Evolutionary conservation across 106 monocot genomes (phyloP).

Genomic region (Acorus gramineus): DNA sequence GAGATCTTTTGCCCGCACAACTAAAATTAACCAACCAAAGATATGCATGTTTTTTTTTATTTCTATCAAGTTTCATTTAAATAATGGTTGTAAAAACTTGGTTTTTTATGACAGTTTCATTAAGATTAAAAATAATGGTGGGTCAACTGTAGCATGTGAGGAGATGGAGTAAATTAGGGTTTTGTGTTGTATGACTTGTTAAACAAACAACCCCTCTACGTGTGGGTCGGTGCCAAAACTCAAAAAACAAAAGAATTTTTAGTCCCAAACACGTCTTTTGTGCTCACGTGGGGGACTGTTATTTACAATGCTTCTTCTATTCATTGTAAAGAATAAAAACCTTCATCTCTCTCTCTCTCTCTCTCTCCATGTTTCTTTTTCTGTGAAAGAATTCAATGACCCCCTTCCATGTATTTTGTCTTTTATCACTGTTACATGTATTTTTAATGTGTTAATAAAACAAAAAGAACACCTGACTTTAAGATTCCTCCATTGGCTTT

Average conservation of each 20-base stretch:
- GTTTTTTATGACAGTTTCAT: background rate
- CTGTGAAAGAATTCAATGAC: slow-evolving; percentile 3
- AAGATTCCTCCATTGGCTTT: slow-evolving; percentile 7
- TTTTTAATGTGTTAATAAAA: background rate
- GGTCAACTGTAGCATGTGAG: slow-evolving; percentile 6
- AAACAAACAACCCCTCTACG: background rate
- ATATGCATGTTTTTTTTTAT: too few relatives aligned
- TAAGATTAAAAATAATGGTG: background rate
- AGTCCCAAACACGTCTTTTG: background rate
- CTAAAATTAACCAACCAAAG: too few relatives aligned
- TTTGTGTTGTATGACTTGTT: background rate
- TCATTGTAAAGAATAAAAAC: background rate
- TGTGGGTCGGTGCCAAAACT: background rate
- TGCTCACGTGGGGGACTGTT: background rate
- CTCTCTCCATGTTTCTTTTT: background rate
- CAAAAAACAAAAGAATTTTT: background rate
- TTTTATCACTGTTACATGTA: background rate
- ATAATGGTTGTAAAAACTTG: background rate
- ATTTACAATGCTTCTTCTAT: too few relatives aligned
- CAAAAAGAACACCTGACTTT: background rate
- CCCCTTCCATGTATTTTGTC: too few relatives aligned
- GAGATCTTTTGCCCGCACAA: too few relatives aligned
- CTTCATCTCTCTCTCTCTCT: background rate
- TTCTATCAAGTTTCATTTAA: too few relatives aligned
- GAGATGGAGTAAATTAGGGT: slow-evolving; percentile 4